Base-by-base conservation (phyloP, 148 eudicot genomes). In the Silene uniflora region DNA sequence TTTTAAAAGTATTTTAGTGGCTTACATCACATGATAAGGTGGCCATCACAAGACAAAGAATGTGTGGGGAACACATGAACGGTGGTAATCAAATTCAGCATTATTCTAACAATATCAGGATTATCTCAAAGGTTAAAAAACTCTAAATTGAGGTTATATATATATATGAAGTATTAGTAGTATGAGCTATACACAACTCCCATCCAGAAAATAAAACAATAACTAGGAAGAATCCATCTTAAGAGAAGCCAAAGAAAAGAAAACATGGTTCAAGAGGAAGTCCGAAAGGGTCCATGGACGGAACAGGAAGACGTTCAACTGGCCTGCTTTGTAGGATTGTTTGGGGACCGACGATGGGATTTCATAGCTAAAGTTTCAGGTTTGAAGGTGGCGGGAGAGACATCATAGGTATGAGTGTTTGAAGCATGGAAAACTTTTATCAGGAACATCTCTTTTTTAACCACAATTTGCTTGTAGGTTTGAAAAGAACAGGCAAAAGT, bases 341-440 rank as follows among this genome's bases (percentile, higher is more conserved):
- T 90, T 63, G 98, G 98, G 42, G 98, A 94, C 78, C 89, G 97
- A 21, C 83, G 97, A 81, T 94, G 98, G 98, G 98, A 95, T 93
- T 95, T 92, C 90, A 88, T 95, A 77, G 96, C 98, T 10, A 89
- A 95, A 84, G 98, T 94, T 82, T 91, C 98, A 94, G 98, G 98
- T 94, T 94, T 94, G 98, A 90, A 89, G 97, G 98, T 93, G 98
- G 98, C 88, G 98, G 98, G 98, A 91, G 97, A 91, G 83, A 85
- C 67, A 77, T 82, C 32, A 80, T 88, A 86, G 97, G 97, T 90
- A 91, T 72, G 96, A 77, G 82, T 87, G 62, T 78, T 73, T 77
- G 83, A 86, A 81, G 91, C 87, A 84, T 85, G 42, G 63, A 69
- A 67, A 73, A 32, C 27, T 60, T 74, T 83, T 55, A 42, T 74